These are phyloP conservation scores for Ophiostoma sp. DNA, from an alignment of 2,329 filamentous ascomycete genomes.

Conservation along the genomic window DNA sequence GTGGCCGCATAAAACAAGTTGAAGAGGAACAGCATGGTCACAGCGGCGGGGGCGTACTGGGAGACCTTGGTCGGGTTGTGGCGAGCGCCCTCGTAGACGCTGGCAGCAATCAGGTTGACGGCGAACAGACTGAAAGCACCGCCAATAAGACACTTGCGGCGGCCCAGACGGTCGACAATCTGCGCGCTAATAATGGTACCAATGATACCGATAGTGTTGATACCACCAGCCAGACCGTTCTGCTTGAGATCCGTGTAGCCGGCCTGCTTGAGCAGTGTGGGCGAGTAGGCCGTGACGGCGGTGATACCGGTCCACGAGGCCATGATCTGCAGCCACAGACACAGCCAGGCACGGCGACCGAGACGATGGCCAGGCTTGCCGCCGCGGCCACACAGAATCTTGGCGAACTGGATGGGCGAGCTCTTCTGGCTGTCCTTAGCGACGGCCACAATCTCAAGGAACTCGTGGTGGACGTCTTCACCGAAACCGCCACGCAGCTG, in stretches of 20 bases:
- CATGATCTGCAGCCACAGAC: constrained; percentile 45
- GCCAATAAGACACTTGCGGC: constrained; percentile 43
- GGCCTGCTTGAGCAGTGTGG: constrained; percentile 38
- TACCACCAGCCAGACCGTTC: constrained; percentile 50
- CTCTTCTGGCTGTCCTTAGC: constrained; percentile 42
- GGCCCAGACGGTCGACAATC: constrained; percentile 52
- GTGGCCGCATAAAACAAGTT: constrained; percentile 54
- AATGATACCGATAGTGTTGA: constrained; percentile 54
- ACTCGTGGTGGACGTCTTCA: constrained; percentile 43
- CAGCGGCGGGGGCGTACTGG: constrained; percentile 46
- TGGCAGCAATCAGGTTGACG: constrained; percentile 44
- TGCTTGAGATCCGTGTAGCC: constrained; percentile 43
- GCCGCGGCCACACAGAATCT: constrained; percentile 42
- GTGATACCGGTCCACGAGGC: constrained; percentile 48
- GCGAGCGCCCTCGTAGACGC: constrained; percentile 45
- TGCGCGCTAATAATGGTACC: constrained; percentile 53
- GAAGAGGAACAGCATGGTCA: constrained; percentile 52
- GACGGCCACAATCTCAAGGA: constrained; percentile 44
- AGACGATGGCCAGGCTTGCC: constrained; percentile 40
- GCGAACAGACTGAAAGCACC: constrained; percentile 42
- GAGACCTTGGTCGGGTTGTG: constrained; percentile 39
- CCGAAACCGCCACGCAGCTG: constrained; percentile 38
- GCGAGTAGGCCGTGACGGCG: constrained; percentile 43
- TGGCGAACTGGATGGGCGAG: constrained; percentile 41
- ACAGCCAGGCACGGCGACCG: constrained; percentile 44